Evolutionary conservation across 1,139 yeast genomes (phyloP), one percentile per base, ranked within the genome.

Genomic region (Taphrina wiesneri): DNA sequence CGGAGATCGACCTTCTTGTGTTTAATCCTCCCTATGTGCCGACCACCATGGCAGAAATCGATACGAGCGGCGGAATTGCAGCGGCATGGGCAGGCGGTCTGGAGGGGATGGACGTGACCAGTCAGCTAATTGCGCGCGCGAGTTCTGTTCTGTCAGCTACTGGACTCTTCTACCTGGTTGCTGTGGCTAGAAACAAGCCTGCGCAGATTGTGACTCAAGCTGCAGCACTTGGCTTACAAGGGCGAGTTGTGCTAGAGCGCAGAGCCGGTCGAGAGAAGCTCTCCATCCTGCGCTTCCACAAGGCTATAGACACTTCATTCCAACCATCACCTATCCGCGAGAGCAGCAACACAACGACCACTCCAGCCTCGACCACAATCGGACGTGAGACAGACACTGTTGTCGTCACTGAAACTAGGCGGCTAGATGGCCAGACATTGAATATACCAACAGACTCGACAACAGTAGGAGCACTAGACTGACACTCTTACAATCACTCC

Each of bases 21-120:
- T 68, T 68, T 45, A 68, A 68, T 49, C 69, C 69, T 21, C 69
- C 69, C 3, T 68, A 68, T 54, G 69, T 67, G 21, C 69, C 69
- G 11, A 67, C 69, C 11, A 25, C 52, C 13, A 25, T 23, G 6
- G 25, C 65, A 11, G 66, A 68, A 39, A 66, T 63, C 51, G 49
- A 67, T 23, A 41, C 34, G 15, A 49, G 39, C 11, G 68, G 63
- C 34, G 25, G 45, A 13, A 56, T 66, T 6, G 67, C 68, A 15
- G 60, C 68, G 21, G 56, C 67, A 13, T 67, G 69, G 68, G 69
- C 69, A 4, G 69, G 69, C 6, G 69, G 69, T 2, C 13, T 19
- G 11, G 68, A 66, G 11, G 69, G 69, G 3, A 66, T 66, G 67
- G 52, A 56, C 15, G 62, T 66, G 17, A 66, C 67, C 1, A 36